Conservation (phyloP, 345 rosid species). For the Cardamine occulta region DNA sequence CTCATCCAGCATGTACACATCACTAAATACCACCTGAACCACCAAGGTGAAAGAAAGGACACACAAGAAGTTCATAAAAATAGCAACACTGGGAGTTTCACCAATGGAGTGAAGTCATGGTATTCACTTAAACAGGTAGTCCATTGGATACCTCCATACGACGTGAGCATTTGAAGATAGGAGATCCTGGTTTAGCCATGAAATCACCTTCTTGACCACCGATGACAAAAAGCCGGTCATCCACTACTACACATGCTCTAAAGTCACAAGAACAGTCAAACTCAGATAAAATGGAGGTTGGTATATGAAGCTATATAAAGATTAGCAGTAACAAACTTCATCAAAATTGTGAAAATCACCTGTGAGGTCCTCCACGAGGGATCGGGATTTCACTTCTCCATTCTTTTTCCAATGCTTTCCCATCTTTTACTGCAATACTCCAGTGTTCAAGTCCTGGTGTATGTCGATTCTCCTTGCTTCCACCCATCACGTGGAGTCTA, state of each 20-base stretch:
- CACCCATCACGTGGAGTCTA: conserved; percentile 99
- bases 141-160: conserved; percentile 65
- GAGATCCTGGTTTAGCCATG: conserved; percentile 99
- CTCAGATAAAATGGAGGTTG: conserved; percentile 1
- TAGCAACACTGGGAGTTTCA: background rate
- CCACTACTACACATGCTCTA: conserved; percentile 83
- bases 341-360: conserved; percentile 48
- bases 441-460: conserved; percentile 89
- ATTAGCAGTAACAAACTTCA: background rate
- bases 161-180: conserved; percentile 94
- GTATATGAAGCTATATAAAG: conserved; percentile 6
- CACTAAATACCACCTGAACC: conserved; percentile 80
- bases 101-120: background rate
- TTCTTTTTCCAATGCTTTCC: conserved; percentile 75
- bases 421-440: conserved; percentile 92
- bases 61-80: background rate
- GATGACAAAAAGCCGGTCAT: conserved; percentile 71
- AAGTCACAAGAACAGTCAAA: conserved; percentile 28
- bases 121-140: conserved; percentile 18
- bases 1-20: conserved; percentile 88
- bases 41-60: conserved; percentile 3
- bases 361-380: conserved; percentile 98
- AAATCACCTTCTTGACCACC: conserved; percentile 99
- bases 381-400: conserved; percentile 93
- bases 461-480: conserved; percentile 89